Conservation (phyloP, 345 rosid species). For the Brassica incana region DNA sequence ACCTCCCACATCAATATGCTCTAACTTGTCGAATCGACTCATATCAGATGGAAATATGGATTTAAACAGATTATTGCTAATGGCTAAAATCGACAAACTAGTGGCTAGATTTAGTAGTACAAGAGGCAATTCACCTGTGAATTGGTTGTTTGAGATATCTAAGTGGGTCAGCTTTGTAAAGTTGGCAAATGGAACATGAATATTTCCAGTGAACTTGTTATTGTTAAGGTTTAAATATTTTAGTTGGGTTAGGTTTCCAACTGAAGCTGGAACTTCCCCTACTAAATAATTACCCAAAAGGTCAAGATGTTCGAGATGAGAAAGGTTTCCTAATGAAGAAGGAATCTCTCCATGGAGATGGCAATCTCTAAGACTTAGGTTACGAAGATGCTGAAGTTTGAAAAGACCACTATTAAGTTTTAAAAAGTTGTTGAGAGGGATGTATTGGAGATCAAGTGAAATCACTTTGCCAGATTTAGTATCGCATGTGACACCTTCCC, state of each 20-base stretch:
- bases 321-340: not conserved
- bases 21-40: not conserved
- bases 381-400: not conserved
- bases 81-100: not conserved
- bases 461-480: not conserved
- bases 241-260: constrained; percentile 5
- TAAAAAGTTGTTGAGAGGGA: not conserved
- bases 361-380: not conserved
- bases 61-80: not conserved
- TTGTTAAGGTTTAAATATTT: not conserved
- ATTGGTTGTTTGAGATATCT: not conserved
- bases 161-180: not conserved
- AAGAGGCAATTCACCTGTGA: not conserved
- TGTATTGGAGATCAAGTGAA: not conserved
- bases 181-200: not conserved
- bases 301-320: not conserved
- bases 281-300: not conserved
- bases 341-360: not conserved
- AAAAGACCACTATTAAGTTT: not conserved
- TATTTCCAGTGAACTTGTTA: not conserved
- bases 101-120: not conserved
- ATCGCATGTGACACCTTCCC: not conserved
- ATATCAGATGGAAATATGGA: not conserved
- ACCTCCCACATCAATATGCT: not conserved
- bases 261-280: not conserved